Evolutionary conservation across 371 early-diverging fungal species (phyloP).

Genomic region (Sporodiniella umbellata): DNA sequence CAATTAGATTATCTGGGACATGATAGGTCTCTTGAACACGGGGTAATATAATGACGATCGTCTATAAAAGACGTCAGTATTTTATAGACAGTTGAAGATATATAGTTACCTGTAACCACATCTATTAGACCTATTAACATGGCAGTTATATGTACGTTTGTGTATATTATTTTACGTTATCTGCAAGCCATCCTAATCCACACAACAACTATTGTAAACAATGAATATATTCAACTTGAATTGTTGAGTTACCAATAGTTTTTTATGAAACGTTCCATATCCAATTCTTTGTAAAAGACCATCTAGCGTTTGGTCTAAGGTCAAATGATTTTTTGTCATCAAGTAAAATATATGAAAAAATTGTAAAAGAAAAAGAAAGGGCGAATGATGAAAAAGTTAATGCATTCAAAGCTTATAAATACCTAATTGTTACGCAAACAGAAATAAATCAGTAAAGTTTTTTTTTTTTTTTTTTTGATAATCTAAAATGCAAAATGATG

Average conservation of each 20-base stretch:
- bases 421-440: not conserved
- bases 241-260: slow-evolving; percentile 54
- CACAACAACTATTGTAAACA: slow-evolving; percentile 58
- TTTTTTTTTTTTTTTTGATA: no score
- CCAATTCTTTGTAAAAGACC: slow-evolving; percentile 68
- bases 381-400: not conserved
- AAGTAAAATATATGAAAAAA: no score
- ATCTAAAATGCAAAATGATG: no score
- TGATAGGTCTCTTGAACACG: slow-evolving; percentile 59
- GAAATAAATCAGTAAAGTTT: not conserved
- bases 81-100: not conserved
- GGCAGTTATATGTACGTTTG: not conserved
- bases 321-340: not conserved
- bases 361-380: not conserved
- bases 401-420: no score
- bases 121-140: slow-evolving; percentile 28
- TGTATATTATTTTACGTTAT: slow-evolving; percentile 62
- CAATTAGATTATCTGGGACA: slow-evolving; percentile 57
- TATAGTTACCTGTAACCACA: slow-evolving; percentile 63
- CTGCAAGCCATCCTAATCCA: slow-evolving; percentile 84
- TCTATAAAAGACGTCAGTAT: slow-evolving; percentile 29
- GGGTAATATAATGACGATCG: slow-evolving; percentile 63
- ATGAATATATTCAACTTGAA: not conserved
- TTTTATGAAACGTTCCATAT: slow-evolving; percentile 74
- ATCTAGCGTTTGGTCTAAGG: slow-evolving; percentile 45